phyloP scores from a whole-genome alignment of 2,329 filamentous ascomycete genomes.

The Aspergillus fumigatiaffinis region DNA sequence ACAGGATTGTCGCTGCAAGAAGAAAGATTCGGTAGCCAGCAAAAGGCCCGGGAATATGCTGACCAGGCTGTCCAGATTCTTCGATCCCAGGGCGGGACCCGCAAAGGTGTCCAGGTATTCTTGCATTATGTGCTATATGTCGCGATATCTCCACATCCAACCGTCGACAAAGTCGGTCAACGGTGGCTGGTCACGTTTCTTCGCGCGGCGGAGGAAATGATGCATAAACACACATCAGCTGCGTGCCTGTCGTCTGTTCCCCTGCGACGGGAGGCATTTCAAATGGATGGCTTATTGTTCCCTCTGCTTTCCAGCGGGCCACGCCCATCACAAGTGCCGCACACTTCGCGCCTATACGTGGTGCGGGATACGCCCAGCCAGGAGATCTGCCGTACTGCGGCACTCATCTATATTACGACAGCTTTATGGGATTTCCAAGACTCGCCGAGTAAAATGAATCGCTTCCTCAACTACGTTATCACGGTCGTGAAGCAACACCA shows the following conservation, averaged over 20 bases:
- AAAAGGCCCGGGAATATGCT: slow-evolving; percentile 23
- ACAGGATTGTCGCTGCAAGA: slow-evolving; percentile 37
- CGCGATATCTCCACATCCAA: slow-evolving; percentile 19
- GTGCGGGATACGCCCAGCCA: slow-evolving; percentile 29
- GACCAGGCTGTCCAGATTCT: slow-evolving; percentile 31
- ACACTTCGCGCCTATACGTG: slow-evolving; percentile 34
- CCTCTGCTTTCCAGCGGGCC: slow-evolving; percentile 40
- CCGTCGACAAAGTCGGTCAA: slow-evolving; percentile 17
- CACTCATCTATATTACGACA: slow-evolving; percentile 38
- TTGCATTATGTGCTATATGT: slow-evolving; percentile 35
- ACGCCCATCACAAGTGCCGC: slow-evolving; percentile 35
- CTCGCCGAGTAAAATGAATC: slow-evolving; percentile 26
- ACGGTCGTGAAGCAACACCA: slow-evolving; percentile 25
- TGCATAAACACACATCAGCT: slow-evolving; percentile 25
- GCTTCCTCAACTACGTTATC: slow-evolving; percentile 29
- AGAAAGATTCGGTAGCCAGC: slow-evolving; percentile 34
- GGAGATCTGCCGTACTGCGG: slow-evolving; percentile 34
- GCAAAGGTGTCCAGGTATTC: slow-evolving; percentile 23
- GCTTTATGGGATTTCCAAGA: slow-evolving; percentile 34
- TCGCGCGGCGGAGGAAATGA: slow-evolving; percentile 31
- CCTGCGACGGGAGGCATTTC: slow-evolving; percentile 28
- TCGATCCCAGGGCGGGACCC: slow-evolving; percentile 24
- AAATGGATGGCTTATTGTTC: slow-evolving; percentile 37
- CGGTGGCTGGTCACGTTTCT: slow-evolving; percentile 34
- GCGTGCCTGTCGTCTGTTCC: slow-evolving; percentile 27